These are phyloP conservation scores for Tilletia indica DNA, from an alignment of 1,284 basidiomycete species.

Conservation along the genomic window DNA sequence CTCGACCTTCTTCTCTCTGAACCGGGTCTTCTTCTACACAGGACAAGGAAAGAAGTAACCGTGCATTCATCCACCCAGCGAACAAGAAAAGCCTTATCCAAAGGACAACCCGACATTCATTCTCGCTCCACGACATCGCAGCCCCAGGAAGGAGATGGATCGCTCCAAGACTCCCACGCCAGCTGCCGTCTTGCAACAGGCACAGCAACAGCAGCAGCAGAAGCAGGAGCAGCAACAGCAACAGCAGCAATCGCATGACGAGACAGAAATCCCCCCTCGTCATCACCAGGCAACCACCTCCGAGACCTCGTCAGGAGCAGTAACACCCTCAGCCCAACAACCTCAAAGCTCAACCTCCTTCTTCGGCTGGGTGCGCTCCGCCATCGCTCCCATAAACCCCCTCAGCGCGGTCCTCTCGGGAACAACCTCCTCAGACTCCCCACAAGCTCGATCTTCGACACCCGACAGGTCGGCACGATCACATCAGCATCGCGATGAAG, in stretches of 20 bases:
- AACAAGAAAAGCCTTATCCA: not conserved
- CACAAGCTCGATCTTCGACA: not conserved
- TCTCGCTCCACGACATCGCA: not conserved
- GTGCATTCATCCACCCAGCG: too few relatives aligned
- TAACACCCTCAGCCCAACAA: too few relatives aligned
- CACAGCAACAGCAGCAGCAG: not conserved
- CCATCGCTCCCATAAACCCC: not conserved
- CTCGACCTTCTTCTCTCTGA: not conserved
- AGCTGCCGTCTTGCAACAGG: not conserved
- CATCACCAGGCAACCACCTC: not conserved
- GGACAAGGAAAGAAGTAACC: too few relatives aligned
- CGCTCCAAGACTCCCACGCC: slow-evolving; percentile 17
- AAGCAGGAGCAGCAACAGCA: not conserved
- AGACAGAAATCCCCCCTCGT: too few relatives aligned
- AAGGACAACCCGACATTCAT: not conserved
- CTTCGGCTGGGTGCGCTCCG: not conserved
- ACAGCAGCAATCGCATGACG: not conserved
- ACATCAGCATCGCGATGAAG: not conserved
- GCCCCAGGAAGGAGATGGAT: not conserved
- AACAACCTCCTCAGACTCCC: not conserved
- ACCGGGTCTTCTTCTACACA: not conserved
- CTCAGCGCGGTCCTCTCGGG: slow-evolving; percentile 5
- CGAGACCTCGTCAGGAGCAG: not conserved
- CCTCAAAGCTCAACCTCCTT: not conserved
- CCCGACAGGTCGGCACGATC: not conserved